Base-by-base conservation (phyloP, 768 basidiomycete species). In the Leccinellum rugosiceps region DNA sequence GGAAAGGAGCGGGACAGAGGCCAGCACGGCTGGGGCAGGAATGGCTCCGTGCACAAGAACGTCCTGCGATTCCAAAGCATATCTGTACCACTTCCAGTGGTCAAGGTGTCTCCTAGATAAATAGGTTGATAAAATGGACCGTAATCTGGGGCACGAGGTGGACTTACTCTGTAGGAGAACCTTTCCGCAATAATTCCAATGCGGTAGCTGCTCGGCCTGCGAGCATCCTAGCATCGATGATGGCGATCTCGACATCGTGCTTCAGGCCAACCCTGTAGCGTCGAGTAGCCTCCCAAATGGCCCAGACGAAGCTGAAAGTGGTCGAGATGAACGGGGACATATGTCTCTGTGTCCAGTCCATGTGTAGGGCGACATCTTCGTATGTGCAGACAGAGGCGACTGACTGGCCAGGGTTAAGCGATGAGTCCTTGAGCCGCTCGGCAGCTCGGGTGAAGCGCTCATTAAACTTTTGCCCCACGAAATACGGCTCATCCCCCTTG, bases 271-370 rank as follows among this genome's bases (percentile, higher is more conserved):
- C 73, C 63, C 85, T 83, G 65, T 88, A 89, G n/a, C 90, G 83
- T 56, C 87, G 77, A 21, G 87, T 78, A 4, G 88, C 90, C 68
- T 92, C 90, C 88, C 88, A 92, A 35, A 91, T 78, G 8, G 88
- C 84, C 90, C 90, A 92, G 35, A 80, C 81, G 62, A 91, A 88
- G 74, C 86, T 90, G 69, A 91, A 90, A 6, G 89, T 90, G 2
- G 87, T 80, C 3, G 89, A 87, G 45, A 91, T 80, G 59, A 82
- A 91, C 5, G 83, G 78, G 0, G 90, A 92, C 19, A 81, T 77
- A 5, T 83, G 75, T 58, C 85, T 80, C n/a, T 85, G 88, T 21
- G 86, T 86, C 86, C 88, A 89, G 57, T 90, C 85, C 83, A 92
- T 82, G 65, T 91, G 85, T 59, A 74, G 78, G 52, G 77, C 81